These are phyloP conservation scores for Metarhizium anisopliae DNA, from an alignment of 2,329 filamentous ascomycete genomes.

Conservation along the genomic window DNA sequence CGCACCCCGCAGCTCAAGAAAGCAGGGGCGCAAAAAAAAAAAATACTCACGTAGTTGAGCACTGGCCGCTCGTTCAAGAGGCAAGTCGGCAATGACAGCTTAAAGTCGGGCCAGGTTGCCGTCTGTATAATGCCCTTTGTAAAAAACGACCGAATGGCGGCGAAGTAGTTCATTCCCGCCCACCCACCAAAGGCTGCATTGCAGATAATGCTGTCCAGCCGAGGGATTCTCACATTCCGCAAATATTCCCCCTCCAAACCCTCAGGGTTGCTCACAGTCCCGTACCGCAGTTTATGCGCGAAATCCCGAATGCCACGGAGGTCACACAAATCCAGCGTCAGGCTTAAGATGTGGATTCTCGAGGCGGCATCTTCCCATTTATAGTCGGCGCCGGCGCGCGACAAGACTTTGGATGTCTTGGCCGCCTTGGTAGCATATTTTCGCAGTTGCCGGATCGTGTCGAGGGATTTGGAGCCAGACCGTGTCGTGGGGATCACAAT, in stretches of 20 bases:
- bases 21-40: too few relatives aligned
- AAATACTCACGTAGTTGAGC: constrained; percentile 23
- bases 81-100: constrained; percentile 47
- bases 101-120: constrained; percentile 71
- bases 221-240: constrained; percentile 46
- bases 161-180: constrained; percentile 64
- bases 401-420: constrained; percentile 26
- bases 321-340: constrained; percentile 53
- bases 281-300: constrained; percentile 35
- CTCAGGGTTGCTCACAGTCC: constrained; percentile 36
- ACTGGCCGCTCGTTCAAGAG: constrained; percentile 30
- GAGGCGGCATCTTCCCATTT: constrained; percentile 30
- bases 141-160: constrained; percentile 44
- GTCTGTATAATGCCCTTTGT: constrained; percentile 54
- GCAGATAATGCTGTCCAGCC: constrained; percentile 70
- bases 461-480: constrained; percentile 60
- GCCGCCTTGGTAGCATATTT: constrained; percentile 43
- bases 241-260: constrained; percentile 27
- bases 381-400: constrained; percentile 25
- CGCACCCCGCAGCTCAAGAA: background rate
- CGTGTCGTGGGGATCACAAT: constrained; percentile 80
- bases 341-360: constrained; percentile 49
- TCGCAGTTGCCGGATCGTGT: constrained; percentile 58
- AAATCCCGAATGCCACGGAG: constrained; percentile 40
- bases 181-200: constrained; percentile 89